A percentile compares a stretch with the other conserved stretches of the same genome.
Evolutionary conservation across 257 asterid genomes (phyloP).

Genomic region (Solanum pennellii): DNA sequence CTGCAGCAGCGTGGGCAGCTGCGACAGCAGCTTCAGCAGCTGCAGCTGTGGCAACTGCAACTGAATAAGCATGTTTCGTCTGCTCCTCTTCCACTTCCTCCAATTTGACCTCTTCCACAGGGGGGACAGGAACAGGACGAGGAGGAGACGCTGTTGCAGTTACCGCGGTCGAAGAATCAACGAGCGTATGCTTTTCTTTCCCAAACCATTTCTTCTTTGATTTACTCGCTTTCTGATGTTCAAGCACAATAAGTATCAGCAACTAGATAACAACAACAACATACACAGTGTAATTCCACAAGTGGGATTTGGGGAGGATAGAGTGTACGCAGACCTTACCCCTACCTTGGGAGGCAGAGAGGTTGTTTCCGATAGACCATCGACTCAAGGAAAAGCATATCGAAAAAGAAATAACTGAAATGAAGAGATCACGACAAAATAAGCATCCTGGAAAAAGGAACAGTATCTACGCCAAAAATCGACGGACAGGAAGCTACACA

Average conservation of each 20-base stretch:
- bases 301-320: neutral
- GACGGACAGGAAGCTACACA: neutral
- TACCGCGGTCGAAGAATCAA: constrained; percentile 25
- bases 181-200: constrained; percentile 35
- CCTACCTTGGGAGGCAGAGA: neutral
- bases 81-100: constrained; percentile 53
- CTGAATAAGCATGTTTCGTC: constrained; percentile 49
- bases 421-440: neutral
- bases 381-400: neutral
- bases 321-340: neutral
- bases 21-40: constrained; percentile 71
- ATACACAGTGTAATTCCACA: neutral
- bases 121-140: constrained; percentile 27
- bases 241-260: neutral
- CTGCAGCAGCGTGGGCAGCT: constrained; percentile 70
- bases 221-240: constrained; percentile 32
- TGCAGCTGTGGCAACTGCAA: constrained; percentile 62
- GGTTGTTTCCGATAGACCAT: neutral
- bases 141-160: constrained; percentile 32
- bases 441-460: neutral
- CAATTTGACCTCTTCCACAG: constrained; percentile 42
- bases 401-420: neutral
- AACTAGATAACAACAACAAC: neutral
- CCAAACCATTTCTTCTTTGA: constrained; percentile 30
- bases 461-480: neutral